These are phyloP conservation scores for Colletotrichum spaethianum DNA, from an alignment of 2,329 filamentous ascomycete genomes.

Conservation along the genomic window DNA sequence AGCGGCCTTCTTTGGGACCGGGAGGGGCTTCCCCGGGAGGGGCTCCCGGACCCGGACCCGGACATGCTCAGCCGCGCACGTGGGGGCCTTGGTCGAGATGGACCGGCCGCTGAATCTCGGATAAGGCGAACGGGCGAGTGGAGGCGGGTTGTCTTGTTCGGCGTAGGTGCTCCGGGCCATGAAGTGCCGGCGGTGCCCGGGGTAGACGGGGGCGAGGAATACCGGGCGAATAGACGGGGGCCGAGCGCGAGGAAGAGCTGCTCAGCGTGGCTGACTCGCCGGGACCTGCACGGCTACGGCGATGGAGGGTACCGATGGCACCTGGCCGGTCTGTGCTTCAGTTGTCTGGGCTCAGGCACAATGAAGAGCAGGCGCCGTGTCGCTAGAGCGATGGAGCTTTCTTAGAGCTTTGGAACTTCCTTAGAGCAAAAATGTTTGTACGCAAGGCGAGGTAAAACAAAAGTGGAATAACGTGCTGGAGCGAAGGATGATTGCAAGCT, in stretches of 20 bases:
- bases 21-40: constrained; percentile 39
- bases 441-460: not conserved
- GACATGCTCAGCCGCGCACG: constrained; percentile 45
- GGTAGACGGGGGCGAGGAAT: not conserved
- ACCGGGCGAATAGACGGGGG: not conserved
- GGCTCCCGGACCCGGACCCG: constrained; percentile 45
- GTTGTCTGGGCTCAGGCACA: constrained; percentile 6
- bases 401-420: not conserved
- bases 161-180: constrained; percentile 26
- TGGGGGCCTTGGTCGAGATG: not conserved
- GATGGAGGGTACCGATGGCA: not conserved
- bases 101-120: not conserved
- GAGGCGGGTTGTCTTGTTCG: constrained; percentile 13
- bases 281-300: constrained; percentile 11
- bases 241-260: constrained; percentile 5
- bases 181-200: constrained; percentile 16
- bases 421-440: not conserved
- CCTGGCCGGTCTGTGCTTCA: constrained; percentile 31
- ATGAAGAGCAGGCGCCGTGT: not conserved
- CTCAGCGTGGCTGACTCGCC: constrained; percentile 16
- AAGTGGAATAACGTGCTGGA: not conserved
- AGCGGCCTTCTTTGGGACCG: constrained; percentile 52
- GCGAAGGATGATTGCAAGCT: not conserved
- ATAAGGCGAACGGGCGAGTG: constrained; percentile 37
- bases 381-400: not conserved